phyloP scores from a whole-genome alignment of 345 rosid genomes.

The Sonneratia alba region DNA sequence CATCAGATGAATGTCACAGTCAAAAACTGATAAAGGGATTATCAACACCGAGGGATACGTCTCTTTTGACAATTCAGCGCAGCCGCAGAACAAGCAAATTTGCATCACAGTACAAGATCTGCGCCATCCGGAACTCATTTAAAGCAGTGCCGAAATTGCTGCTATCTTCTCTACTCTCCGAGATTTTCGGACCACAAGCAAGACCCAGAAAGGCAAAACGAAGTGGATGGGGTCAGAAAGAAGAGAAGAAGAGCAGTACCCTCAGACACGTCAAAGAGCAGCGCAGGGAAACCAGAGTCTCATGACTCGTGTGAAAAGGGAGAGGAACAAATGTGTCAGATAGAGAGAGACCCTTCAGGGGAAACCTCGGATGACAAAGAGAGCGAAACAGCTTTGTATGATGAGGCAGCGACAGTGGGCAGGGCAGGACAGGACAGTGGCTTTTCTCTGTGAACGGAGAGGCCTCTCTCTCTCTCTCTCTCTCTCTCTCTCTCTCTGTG shows the following conservation, averaged over 20 bases:
- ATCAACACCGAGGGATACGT: neutral
- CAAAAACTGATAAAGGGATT: neutral
- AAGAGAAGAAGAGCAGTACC: constrained; percentile 3
- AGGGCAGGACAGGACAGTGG: neutral
- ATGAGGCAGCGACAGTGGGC: neutral
- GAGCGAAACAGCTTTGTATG: constrained; percentile 15
- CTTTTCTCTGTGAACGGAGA: neutral
- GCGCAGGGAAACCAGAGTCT: constrained; percentile 16
- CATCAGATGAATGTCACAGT: constrained; percentile 17
- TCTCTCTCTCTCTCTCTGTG: neutral
- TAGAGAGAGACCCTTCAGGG: constrained; percentile 12
- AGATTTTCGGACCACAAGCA: constrained; percentile 6
- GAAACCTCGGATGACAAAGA: constrained; percentile 15
- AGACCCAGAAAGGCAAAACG: neutral
- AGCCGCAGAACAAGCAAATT: neutral
- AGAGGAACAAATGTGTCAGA: constrained; percentile 17
- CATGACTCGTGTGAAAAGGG: constrained; percentile 32
- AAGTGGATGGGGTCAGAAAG: neutral
- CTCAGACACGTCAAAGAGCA: constrained; percentile 6
- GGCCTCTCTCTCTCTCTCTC: neutral
- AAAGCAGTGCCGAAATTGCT: neutral
- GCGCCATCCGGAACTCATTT: neutral
- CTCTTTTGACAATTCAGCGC: neutral
- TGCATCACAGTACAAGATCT: too few relatives aligned
- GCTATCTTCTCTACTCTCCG: constrained; percentile 13